A percentile compares a stretch with the other conserved stretches of the same genome.
Conservation (phyloP, 495 filamentous ascomycete species). For the Xylaria longipes region DNA sequence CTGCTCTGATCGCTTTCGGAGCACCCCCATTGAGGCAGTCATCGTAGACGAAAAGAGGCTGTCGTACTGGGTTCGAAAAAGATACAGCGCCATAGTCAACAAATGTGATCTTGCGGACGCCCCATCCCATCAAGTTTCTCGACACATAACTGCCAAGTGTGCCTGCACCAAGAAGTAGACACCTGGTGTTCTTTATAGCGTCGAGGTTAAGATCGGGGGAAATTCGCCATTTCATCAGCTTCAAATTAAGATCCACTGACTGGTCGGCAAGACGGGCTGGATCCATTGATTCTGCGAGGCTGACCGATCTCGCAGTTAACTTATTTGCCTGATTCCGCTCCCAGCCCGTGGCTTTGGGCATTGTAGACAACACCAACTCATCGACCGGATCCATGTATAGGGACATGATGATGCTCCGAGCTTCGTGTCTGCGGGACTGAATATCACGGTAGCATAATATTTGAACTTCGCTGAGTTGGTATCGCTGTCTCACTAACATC, state of each 20-base stretch:
- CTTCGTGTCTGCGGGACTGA: conserved; percentile 73
- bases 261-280: conserved; percentile 85
- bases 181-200: conserved; percentile 86
- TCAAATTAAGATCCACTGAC: conserved; percentile 96
- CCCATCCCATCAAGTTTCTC: conserved; percentile 92
- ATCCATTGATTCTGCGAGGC: conserved; percentile 91
- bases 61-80: conserved; percentile 96
- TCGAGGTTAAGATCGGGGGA: conserved; percentile 87
- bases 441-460: conserved; percentile 91
- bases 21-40: conserved; percentile 88
- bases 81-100: conserved; percentile 93
- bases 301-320: conserved; percentile 73
- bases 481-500: conserved; percentile 82
- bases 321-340: conserved; percentile 82
- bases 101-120: conserved; percentile 95
- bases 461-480: conserved; percentile 76
- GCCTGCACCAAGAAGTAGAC: conserved; percentile 91
- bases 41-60: conserved; percentile 87
- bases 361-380: conserved; percentile 46
- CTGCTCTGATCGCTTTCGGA: conserved; percentile 82
- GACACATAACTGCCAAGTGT: conserved; percentile 94
- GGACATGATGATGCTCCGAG: conserved; percentile 77
- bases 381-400: conserved; percentile 62
- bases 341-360: conserved; percentile 95
- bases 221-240: conserved; percentile 98